A percentile compares a stretch with the other conserved stretches of the same genome.
phyloP scores from a whole-genome alignment of 306 rosid species.

The Cucurbita ficifolia region DNA sequence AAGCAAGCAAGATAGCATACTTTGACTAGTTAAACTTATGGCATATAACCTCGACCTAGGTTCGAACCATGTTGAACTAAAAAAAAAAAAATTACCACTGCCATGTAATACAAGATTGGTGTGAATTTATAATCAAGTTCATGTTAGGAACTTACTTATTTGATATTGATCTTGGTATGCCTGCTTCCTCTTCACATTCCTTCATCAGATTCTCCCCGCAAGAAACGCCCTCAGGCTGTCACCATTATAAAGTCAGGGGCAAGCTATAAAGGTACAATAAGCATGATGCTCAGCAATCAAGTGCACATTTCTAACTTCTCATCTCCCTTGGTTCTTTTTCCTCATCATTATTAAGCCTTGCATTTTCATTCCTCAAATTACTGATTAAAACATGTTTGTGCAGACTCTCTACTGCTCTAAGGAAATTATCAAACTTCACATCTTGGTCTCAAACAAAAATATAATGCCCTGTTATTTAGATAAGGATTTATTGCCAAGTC shows the following conservation, averaged over 20 bases:
- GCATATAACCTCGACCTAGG: too few species aligned
- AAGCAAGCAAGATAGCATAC: too few species aligned
- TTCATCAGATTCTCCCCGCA: conserved; percentile 69
- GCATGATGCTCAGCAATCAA: background rate
- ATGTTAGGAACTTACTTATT: conserved; percentile 26
- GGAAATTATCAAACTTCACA: background rate
- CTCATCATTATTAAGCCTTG: background rate
- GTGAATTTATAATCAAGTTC: background rate
- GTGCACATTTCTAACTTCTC: background rate
- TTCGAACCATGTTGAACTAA: too few species aligned
- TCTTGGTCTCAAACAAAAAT: background rate
- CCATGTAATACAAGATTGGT: background rate
- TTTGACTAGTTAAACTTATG: too few species aligned
- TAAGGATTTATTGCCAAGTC: background rate
- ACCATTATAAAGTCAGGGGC: conserved; percentile 1
- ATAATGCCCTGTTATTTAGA: background rate
- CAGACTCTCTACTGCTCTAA: background rate
- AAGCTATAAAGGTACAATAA: background rate
- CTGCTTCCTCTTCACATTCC: conserved; percentile 96
- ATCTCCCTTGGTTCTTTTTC: background rate
- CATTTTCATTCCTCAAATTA: background rate
- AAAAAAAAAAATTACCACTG: too few species aligned
- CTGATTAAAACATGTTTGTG: background rate
- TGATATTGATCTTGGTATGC: conserved; percentile 68
- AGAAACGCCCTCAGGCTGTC: conserved; percentile 68